Conservation (phyloP, 1,139 yeast genomes). For the Blastobotrys persicus region DNA sequence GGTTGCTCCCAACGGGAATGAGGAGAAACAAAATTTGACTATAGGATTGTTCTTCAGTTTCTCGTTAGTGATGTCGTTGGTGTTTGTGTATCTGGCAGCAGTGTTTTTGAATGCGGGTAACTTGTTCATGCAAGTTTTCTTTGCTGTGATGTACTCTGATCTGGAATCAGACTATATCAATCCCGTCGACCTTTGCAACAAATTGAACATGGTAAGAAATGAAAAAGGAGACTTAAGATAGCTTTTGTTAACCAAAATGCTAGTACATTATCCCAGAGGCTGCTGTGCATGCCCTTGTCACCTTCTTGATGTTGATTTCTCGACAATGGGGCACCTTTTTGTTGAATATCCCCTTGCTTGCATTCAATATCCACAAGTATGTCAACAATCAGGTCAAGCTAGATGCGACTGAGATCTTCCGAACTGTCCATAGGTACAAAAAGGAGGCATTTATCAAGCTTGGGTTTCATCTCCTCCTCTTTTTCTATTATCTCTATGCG, state of each 20-base stretch:
- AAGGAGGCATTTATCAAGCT: slow-evolving; percentile 82
- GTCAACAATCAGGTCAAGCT: slow-evolving; percentile 68
- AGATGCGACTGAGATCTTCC: slow-evolving; percentile 93
- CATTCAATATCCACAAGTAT: slow-evolving; percentile 72
- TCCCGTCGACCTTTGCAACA: slow-evolving; percentile 90
- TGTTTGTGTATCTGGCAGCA: slow-evolving; percentile 38
- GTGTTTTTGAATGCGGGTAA: slow-evolving; percentile 77
- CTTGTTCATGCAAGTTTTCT: slow-evolving; percentile 82
- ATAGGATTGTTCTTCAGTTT: not conserved
- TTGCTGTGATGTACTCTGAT: slow-evolving; percentile 86
- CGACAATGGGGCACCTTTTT: slow-evolving; percentile 89
- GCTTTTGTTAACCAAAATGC: not conserved
- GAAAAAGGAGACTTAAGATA: not conserved
- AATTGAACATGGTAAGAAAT: slow-evolving; percentile 51
- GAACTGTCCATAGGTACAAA: slow-evolving; percentile 85
- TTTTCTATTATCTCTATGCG: slow-evolving; percentile 88
- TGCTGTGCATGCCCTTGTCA: slow-evolving; percentile 65
- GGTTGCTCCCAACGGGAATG: not conserved
- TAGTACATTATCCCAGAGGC: slow-evolving; percentile 80
- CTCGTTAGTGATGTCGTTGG: slow-evolving; percentile 1
- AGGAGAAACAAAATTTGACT: not conserved
- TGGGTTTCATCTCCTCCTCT: slow-evolving; percentile 81
- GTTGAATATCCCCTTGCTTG: slow-evolving; percentile 73
- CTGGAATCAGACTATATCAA: slow-evolving; percentile 88
- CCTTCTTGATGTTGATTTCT: slow-evolving; percentile 64